phyloP scores from a whole-genome alignment of 2,329 filamentous ascomycete species.

The Colletotrichum chlorophyti region DNA sequence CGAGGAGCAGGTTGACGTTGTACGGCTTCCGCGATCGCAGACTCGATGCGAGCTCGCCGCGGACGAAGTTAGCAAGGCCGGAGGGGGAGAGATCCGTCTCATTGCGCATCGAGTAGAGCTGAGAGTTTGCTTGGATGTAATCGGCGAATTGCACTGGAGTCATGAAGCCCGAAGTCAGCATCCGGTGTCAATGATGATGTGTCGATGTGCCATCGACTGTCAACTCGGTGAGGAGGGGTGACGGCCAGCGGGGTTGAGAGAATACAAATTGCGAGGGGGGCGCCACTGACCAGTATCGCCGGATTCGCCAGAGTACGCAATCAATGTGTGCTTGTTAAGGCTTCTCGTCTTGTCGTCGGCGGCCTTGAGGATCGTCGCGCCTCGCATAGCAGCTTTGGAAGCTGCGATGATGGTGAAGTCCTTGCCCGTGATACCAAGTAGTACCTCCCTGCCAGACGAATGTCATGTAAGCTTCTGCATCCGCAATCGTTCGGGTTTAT shows the following conservation, averaged over 20 bases:
- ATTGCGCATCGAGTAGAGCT: constrained; percentile 99
- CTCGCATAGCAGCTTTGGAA: constrained; percentile 98
- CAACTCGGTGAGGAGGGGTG: not conserved
- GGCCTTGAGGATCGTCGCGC: constrained; percentile 93
- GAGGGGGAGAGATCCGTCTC: constrained; percentile 89
- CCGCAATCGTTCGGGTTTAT: not conserved
- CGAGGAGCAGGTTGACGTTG: constrained; percentile 94
- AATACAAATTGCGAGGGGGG: not conserved
- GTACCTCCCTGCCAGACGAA: constrained; percentile 77
- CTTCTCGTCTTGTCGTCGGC: constrained; percentile 94
- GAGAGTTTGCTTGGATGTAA: constrained; percentile 97
- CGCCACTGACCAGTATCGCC: constrained; percentile 85
- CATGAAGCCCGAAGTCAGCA: constrained; percentile 29
- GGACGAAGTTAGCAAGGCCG: constrained; percentile 91
- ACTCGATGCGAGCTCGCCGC: constrained; percentile 89
- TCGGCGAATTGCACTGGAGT: constrained; percentile 93
- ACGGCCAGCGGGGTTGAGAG: constrained; percentile 1
- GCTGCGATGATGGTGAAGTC: constrained; percentile 98
- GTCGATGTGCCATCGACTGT: too few species aligned
- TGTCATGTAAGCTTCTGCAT: constrained; percentile 27
- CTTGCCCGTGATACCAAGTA: constrained; percentile 97
- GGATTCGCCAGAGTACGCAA: constrained; percentile 95
- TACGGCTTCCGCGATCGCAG: constrained; percentile 93
- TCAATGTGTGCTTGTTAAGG: constrained; percentile 91
- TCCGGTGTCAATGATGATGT: too few species aligned